Conservation (phyloP, 108 stramenopile species). For the Nitzschia sp. region DNA sequence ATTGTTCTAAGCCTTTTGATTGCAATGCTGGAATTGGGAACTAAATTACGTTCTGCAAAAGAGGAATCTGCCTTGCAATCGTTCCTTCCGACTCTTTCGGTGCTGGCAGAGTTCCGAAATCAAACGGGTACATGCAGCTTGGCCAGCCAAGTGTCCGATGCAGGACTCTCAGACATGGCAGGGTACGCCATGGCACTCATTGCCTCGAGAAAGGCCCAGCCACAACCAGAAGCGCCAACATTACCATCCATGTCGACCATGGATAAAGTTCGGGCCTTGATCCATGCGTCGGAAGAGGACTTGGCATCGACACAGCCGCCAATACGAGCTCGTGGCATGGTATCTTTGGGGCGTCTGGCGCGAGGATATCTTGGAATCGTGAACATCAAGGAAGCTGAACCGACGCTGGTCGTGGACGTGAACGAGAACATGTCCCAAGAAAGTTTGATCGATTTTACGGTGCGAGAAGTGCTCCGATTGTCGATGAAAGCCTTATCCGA, state of each 20-base stretch:
- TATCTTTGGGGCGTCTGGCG: constrained; percentile 65
- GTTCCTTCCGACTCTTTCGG: constrained; percentile 46
- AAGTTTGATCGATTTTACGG: not conserved
- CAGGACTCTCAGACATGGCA: constrained; percentile 74
- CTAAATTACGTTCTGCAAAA: constrained; percentile 43
- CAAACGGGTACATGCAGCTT: not conserved
- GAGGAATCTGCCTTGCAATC: constrained; percentile 60
- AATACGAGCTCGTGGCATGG: constrained; percentile 77
- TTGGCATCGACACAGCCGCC: constrained; percentile 71
- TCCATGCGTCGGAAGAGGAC: constrained; percentile 56
- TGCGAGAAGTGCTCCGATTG: constrained; percentile 36
- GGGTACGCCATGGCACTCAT: constrained; percentile 79
- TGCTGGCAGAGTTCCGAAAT: constrained; percentile 27
- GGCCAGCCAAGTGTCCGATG: constrained; percentile 13
- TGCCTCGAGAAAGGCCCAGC: constrained; percentile 39
- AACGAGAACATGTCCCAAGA: not conserved
- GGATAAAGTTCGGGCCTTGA: constrained; percentile 9
- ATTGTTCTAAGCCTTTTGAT: constrained; percentile 72
- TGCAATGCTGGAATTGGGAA: constrained; percentile 76
- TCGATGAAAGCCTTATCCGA: constrained; percentile 66
- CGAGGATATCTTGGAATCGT: constrained; percentile 40
- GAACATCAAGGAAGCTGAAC: not conserved
- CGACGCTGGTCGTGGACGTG: constrained; percentile 4
- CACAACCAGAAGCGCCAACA: not conserved
- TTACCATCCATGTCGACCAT: not conserved